Evolutionary conservation across 2,329 filamentous ascomycete genomes (phyloP).

Genomic region (Acarospora socialis): DNA sequence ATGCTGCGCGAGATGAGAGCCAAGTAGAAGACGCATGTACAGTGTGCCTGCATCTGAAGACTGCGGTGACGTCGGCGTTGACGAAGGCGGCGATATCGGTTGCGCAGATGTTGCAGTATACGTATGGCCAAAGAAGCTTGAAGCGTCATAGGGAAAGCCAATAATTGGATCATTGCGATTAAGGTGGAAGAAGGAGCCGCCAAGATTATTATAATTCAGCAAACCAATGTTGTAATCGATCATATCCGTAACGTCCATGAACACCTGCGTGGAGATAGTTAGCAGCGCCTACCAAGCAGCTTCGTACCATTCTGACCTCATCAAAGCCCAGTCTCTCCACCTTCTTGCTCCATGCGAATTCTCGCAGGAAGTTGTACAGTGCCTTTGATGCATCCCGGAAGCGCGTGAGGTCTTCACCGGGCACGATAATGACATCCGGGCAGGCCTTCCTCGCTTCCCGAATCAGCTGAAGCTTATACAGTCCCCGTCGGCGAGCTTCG

Average conservation of each 20-base stretch:
- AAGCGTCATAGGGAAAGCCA: slow-evolving; percentile 72
- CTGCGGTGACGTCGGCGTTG: slow-evolving; percentile 10
- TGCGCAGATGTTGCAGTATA: slow-evolving; percentile 28
- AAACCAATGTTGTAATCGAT: slow-evolving; percentile 65
- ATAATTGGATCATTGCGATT: slow-evolving; percentile 55
- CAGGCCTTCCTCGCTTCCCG: slow-evolving; percentile 66
- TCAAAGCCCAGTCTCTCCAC: slow-evolving; percentile 81
- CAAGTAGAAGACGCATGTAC: slow-evolving; percentile 54
- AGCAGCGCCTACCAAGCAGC: slow-evolving; percentile 3
- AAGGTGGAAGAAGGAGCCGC: slow-evolving; percentile 65
- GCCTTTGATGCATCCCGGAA: slow-evolving; percentile 80
- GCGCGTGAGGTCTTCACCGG: slow-evolving; percentile 72
- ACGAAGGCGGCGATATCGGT: no score
- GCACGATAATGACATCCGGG: slow-evolving; percentile 69
- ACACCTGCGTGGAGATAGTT: slow-evolving; percentile 32
- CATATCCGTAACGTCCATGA: slow-evolving; percentile 72
- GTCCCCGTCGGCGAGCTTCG: slow-evolving; percentile 54
- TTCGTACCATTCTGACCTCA: slow-evolving; percentile 44
- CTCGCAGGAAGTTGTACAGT: slow-evolving; percentile 57
- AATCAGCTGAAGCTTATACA: slow-evolving; percentile 70
- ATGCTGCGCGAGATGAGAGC: slow-evolving; percentile 65
- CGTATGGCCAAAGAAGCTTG: slow-evolving; percentile 48
- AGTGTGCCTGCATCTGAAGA: slow-evolving; percentile 21
- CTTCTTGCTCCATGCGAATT: slow-evolving; percentile 62
- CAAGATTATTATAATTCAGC: slow-evolving; percentile 51